Evolutionary conservation across 2,329 filamentous ascomycete genomes (phyloP).

Genomic region (Colletotrichum cereale): DNA sequence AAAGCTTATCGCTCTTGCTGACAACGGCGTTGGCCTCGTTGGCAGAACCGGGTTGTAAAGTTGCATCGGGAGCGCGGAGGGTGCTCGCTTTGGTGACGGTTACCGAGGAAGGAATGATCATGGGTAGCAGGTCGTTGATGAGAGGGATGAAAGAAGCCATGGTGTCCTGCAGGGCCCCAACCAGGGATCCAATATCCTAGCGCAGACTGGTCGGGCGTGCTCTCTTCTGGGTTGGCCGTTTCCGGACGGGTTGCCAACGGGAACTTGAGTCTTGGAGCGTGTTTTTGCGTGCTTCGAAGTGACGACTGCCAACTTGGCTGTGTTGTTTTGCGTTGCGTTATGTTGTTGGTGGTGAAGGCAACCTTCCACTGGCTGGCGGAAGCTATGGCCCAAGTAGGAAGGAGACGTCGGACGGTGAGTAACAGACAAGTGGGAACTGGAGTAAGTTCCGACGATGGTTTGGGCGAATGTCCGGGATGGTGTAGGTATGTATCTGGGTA

Average conservation of each 20-base stretch:
- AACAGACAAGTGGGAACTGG: constrained; percentile 16
- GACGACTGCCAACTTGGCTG: constrained; percentile 11
- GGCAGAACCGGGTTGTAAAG: constrained; percentile 55
- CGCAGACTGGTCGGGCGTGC: constrained; percentile 4
- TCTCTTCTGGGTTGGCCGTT: constrained; percentile 21
- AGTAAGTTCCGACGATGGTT: constrained; percentile 16
- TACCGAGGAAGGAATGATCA: constrained; percentile 70
- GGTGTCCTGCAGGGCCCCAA: constrained; percentile 23
- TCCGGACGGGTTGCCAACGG: constrained; percentile 23
- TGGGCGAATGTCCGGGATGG: constrained; percentile 13
- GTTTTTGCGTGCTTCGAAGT: background rate
- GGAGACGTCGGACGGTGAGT: constrained; percentile 31
- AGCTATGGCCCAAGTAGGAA: constrained; percentile 41
- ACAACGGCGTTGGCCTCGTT: constrained; percentile 68
- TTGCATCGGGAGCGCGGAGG: constrained; percentile 42
- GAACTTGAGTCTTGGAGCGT: background rate
- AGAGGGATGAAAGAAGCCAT: constrained; percentile 69
- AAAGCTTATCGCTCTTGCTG: constrained; percentile 73
- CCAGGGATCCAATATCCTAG: constrained; percentile 1
- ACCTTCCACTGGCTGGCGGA: constrained; percentile 27
- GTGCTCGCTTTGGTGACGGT: constrained; percentile 61
- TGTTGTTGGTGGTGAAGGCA: constrained; percentile 12
- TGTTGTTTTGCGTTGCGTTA: background rate
- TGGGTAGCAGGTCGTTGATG: constrained; percentile 69
- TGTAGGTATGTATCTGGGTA: background rate